Conservation (phyloP, 768 basidiomycete genomes). For the Gloeopeniophorella convolvens region DNA sequence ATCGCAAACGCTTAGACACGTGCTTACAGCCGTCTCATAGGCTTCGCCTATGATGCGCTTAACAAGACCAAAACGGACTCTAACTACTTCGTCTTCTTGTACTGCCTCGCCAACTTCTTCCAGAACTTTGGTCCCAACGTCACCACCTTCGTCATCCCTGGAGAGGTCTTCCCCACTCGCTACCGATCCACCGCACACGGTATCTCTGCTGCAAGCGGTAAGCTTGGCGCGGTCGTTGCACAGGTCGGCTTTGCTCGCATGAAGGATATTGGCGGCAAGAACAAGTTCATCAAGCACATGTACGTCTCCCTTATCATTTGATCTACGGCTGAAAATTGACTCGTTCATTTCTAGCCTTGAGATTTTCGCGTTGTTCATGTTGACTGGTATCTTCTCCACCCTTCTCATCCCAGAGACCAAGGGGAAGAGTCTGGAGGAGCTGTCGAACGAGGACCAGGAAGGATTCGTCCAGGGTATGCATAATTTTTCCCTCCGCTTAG, state of each 20-base stretch:
- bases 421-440: constrained; percentile 54
- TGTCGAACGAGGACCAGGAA: constrained; percentile 67
- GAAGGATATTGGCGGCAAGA: constrained; percentile 60
- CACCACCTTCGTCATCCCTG: constrained; percentile 76
- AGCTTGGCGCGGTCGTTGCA: constrained; percentile 76
- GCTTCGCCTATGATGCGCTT: constrained; percentile 60
- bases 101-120: constrained; percentile 87
- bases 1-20: background rate
- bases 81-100: constrained; percentile 73
- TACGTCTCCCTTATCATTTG: constrained; percentile 29
- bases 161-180: constrained; percentile 82
- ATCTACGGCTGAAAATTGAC: background rate
- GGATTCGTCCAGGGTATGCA: constrained; percentile 40
- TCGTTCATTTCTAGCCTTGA: constrained; percentile 65
- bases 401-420: constrained; percentile 78
- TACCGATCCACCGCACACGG: constrained; percentile 84
- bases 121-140: constrained; percentile 83
- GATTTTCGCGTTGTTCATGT: constrained; percentile 82
- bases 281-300: constrained; percentile 62
- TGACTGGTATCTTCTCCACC: constrained; percentile 78
- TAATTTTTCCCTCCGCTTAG: background rate
- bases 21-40: constrained; percentile 27
- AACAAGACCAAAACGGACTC: constrained; percentile 34
- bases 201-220: constrained; percentile 77
- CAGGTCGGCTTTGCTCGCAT: constrained; percentile 71